Percentiles rank a stretch among this genome's conserved stretches.
phyloP scores from a whole-genome alignment of 176 grass and related monocot species.

The Bonia amplexicaulis region DNA sequence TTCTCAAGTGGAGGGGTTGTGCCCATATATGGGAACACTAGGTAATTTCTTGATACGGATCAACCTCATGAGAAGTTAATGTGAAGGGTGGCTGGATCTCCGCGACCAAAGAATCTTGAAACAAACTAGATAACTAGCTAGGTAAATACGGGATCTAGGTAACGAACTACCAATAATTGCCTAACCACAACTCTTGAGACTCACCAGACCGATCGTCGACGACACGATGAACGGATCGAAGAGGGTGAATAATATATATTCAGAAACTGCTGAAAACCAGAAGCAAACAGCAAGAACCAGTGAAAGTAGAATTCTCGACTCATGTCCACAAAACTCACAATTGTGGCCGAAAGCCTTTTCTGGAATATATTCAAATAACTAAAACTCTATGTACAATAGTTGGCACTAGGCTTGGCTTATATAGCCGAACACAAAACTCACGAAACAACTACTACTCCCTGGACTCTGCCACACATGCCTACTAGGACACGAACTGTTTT shows the following conservation, averaged over 20 bases:
- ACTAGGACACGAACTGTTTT: neutral
- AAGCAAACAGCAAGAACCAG: neutral
- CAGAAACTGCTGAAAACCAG: neutral
- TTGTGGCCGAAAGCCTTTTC: neutral
- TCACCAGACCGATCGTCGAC: neutral
- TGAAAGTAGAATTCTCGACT: neutral
- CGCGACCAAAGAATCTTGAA: neutral
- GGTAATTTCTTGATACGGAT: neutral
- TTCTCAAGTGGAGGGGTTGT: neutral
- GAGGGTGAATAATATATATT: neutral
- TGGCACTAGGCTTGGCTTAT: neutral
- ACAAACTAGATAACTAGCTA: neutral
- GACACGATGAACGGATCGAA: neutral
- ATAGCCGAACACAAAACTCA: neutral
- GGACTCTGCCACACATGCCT: neutral
- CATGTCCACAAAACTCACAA: neutral
- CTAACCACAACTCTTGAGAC: neutral
- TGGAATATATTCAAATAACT: neutral
- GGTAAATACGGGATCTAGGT: neutral
- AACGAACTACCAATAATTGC: neutral
- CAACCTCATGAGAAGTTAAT: neutral
- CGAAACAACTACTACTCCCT: neutral
- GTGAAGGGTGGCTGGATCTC: neutral
- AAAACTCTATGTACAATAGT: neutral
- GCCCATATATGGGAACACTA: neutral